These are phyloP conservation scores for Leccinum aurantiacum DNA, from an alignment of 768 basidiomycete species.

Conservation along the genomic window DNA sequence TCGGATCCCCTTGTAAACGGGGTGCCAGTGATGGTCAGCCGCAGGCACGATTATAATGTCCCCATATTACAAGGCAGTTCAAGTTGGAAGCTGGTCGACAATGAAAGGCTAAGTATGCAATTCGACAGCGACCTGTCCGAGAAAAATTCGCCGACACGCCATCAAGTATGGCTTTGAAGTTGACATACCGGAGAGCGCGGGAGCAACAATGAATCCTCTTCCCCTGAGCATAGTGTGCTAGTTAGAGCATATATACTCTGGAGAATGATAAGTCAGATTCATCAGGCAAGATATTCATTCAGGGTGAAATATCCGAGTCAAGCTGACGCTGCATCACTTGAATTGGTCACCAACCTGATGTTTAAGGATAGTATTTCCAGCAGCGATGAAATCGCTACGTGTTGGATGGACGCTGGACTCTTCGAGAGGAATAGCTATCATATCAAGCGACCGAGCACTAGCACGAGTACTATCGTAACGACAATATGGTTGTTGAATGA, in stretches of 20 bases:
- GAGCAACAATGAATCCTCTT: not conserved
- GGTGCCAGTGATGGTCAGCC: constrained; percentile 7
- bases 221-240: too few species aligned
- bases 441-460: not conserved
- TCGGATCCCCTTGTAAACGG: not conserved
- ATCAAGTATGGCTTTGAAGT: not conserved
- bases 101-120: not conserved
- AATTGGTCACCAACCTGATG: not conserved
- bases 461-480: too few species aligned
- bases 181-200: not conserved
- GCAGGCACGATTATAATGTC: constrained; percentile 12
- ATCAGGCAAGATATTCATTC: not conserved
- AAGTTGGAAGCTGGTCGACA: not conserved
- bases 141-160: not conserved
- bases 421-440: not conserved
- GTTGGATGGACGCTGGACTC: not conserved
- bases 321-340: not conserved
- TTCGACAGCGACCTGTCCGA: not conserved
- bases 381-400: not conserved
- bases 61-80: not conserved
- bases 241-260: not conserved
- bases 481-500: too few species aligned
- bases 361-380: not conserved
- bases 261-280: not conserved
- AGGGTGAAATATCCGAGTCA: not conserved